Evolutionary conservation across 495 filamentous ascomycete species (phyloP), one percentile per base, ranked within the genome.

Genomic region (Penicillium taxi): DNA sequence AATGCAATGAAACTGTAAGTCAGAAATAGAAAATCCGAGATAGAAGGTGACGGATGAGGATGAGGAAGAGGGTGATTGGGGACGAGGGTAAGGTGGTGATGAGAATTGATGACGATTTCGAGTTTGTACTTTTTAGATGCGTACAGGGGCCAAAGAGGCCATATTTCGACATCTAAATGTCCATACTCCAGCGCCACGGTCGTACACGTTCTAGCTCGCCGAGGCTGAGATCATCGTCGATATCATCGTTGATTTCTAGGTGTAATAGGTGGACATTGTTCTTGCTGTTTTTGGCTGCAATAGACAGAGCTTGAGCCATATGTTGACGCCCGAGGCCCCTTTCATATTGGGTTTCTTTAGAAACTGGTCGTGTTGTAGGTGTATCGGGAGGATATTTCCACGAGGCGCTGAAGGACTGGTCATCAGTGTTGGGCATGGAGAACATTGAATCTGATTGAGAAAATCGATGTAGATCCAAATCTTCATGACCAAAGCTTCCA

Each of bases 131-230:
- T 24, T 24, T 24, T 24, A 24, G 22, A 5, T 17, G 16, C 8
- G 29, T 14, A 12, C 8, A 22, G 30, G 25, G 20, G 35, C 15
- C n/a, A n/a, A n/a, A n/a, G 13, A 19, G 23, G 17, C 4, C 16
- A 21, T n/a, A 27, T 19, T 17, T 22, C 36, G 26, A 34, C 13
- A n/a, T 9, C 57, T 47, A 70, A 19, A 70, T 61, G 35, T 70
- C 66, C 63, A 70, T 68, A 38, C 66, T 70, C 66, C 66, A 70
- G 41, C 66, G 61, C 58, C 59, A 67, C 1, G 64, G 64, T 16
- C 61, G 62, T 31, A 64, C 48, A 24, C 48, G 60, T 48, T 70
- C 59, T 12, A 67, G 42, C 29, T 66, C 52, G 17, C 63, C 63
- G 28, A 61, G 25, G 7, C 37, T 58, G 24, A 67, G 35, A 24